Conservation (phyloP, 1,284 basidiomycete species). For the Cutaneotrichosporon arboriforme region DNA sequence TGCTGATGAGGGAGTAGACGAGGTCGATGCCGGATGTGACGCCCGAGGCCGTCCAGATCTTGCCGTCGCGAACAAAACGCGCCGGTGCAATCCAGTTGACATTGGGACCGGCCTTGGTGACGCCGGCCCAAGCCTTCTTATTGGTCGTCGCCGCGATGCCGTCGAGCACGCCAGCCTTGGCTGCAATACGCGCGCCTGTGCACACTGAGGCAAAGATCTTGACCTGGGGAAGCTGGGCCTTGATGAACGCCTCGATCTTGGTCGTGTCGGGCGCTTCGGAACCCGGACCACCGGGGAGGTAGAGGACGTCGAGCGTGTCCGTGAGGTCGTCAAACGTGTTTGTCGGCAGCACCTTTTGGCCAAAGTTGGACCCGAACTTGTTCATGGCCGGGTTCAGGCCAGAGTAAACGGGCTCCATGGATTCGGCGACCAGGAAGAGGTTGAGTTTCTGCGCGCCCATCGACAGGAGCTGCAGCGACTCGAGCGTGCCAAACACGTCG, state of each 20-base stretch:
- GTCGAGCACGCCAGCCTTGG: constrained; percentile 17
- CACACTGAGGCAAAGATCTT: constrained; percentile 19
- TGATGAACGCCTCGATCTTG: constrained; percentile 20
- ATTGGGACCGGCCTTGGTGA: not conserved
- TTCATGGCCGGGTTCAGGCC: not conserved
- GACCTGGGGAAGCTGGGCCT: constrained; percentile 6
- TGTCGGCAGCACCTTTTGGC: constrained; percentile 13
- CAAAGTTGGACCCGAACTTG: not conserved
- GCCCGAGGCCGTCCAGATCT: constrained; percentile 3
- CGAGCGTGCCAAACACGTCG: constrained; percentile 14
- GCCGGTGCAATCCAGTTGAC: not conserved
- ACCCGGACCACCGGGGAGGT: not conserved
- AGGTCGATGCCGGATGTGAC: constrained; percentile 4
- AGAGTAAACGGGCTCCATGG: constrained; percentile 10
- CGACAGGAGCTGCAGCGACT: constrained; percentile 14
- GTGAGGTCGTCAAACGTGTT: constrained; percentile 14
- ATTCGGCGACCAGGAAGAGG: constrained; percentile 8
- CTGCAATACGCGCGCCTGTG: constrained; percentile 23
- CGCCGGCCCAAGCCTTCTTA: constrained; percentile 18
- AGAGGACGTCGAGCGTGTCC: not conserved
- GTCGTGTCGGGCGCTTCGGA: constrained; percentile 1
- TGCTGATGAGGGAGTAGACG: too few species aligned
- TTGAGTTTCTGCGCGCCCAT: constrained; percentile 2
- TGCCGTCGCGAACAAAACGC: constrained; percentile 3
- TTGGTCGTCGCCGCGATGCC: constrained; percentile 26